phyloP scores from a whole-genome alignment of 169 alveolate species.

The Plasmodium falciparum region DNA sequence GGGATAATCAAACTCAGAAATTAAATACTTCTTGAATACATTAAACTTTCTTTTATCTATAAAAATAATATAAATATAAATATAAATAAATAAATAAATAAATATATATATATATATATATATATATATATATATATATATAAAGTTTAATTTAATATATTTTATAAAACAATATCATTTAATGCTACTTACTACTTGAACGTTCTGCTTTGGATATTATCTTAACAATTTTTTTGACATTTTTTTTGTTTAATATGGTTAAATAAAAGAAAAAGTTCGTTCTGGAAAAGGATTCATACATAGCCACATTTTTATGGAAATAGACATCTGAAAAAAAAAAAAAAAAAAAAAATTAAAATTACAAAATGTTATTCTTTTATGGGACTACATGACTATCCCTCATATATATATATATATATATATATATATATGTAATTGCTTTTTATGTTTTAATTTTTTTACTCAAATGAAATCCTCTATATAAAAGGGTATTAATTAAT shows the following conservation, averaged over 20 bases:
- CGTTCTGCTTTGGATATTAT: conserved; percentile 23
- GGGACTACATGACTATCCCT: too few species aligned
- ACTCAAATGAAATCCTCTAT: conserved; percentile 55
- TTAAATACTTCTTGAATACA: conserved; percentile 40
- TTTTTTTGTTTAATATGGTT: conserved; percentile 43
- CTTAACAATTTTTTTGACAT: conserved; percentile 32
- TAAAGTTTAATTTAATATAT: not conserved
- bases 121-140: not conserved
- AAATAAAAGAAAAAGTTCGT: conserved; percentile 58
- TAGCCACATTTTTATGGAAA: conserved; percentile 52
- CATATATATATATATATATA: not conserved
- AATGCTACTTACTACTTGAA: conserved; percentile 27
- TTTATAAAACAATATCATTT: not conserved
- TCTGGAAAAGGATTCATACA: conserved; percentile 67
- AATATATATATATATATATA: not conserved
- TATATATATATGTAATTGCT: not conserved
- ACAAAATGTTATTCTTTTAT: too few species aligned
- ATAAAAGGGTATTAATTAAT: conserved; percentile 42
- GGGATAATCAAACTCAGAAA: conserved; percentile 31
- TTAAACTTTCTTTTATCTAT: conserved; percentile 44
- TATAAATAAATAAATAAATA: not conserved
- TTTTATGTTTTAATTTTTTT: conserved; percentile 1
- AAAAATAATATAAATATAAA: not conserved
- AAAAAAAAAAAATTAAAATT: not conserved
- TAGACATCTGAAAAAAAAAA: conserved; percentile 45